phyloP scores from a whole-genome alignment of 1,284 basidiomycete species.

The Abortiporus biennis region DNA sequence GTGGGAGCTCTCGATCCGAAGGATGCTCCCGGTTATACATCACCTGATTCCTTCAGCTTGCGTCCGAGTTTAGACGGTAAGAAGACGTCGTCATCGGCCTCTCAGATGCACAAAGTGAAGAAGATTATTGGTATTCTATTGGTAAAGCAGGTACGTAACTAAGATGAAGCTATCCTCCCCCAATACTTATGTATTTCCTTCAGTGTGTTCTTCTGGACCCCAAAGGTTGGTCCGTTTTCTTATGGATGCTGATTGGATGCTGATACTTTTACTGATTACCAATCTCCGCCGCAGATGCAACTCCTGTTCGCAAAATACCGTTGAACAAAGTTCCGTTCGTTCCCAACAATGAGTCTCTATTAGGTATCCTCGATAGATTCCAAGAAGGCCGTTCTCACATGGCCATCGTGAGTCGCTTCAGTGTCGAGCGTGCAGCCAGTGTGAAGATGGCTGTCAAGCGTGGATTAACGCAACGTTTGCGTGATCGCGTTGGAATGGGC shows the following conservation, averaged over 20 bases:
- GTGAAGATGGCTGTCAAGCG: constrained; percentile 67
- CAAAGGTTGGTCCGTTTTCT: constrained; percentile 43
- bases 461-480: constrained; percentile 64
- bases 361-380: constrained; percentile 86
- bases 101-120: constrained; percentile 45
- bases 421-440: constrained; percentile 44
- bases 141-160: constrained; percentile 54
- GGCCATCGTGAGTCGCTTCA: constrained; percentile 75
- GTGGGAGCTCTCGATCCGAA: constrained; percentile 10
- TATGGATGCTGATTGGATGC: constrained; percentile 6
- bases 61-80: constrained; percentile 12
- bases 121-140: constrained; percentile 79
- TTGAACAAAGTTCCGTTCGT: constrained; percentile 85
- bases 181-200: not conserved
- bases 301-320: constrained; percentile 72
- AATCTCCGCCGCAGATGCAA: constrained; percentile 68
- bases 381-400: constrained; percentile 91
- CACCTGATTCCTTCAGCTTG: constrained; percentile 5
- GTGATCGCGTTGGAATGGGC: constrained; percentile 59
- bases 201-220: constrained; percentile 84
- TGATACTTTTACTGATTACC: too few relatives aligned
- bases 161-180: not conserved
- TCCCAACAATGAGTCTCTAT: constrained; percentile 79
- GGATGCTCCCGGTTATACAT: not conserved
- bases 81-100: constrained; percentile 16